Percentiles rank a stretch among this genome's conserved stretches.
Evolutionary conservation across 225 moss, liverwort and hornwort genomes (phyloP).

Genomic region (Polytrichum commune): DNA sequence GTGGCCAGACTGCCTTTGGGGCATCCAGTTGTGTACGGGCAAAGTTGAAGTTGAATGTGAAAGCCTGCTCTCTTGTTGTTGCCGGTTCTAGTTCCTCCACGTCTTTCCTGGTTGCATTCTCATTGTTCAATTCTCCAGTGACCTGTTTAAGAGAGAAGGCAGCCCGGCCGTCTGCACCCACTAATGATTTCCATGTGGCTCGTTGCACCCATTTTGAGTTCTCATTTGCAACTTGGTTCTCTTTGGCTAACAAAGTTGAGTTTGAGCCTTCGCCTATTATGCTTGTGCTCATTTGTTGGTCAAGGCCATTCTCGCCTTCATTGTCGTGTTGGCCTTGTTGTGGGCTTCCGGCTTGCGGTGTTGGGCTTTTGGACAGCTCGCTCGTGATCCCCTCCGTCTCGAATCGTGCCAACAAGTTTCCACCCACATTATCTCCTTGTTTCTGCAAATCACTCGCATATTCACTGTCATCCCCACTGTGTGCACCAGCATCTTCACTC

Average conservation of each 20-base stretch:
- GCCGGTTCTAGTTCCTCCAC: neutral
- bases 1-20: neutral
- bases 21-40: slow-evolving; percentile 9
- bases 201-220: slow-evolving; percentile 61
- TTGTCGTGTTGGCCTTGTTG: neutral
- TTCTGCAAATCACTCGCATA: slow-evolving; percentile 10
- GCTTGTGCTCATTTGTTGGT: neutral
- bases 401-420: slow-evolving; percentile 32
- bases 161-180: slow-evolving; percentile 69
- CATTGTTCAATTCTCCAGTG: slow-evolving; percentile 28
- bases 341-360: neutral
- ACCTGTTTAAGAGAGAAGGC: slow-evolving; percentile 65
- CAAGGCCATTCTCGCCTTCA: neutral
- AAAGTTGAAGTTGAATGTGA: slow-evolving; percentile 33
- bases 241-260: slow-evolving; percentile 4
- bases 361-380: neutral
- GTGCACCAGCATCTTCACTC: slow-evolving; percentile 1
- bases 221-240: slow-evolving; percentile 17
- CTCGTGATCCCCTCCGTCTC: slow-evolving; percentile 22
- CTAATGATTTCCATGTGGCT: slow-evolving; percentile 78
- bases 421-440: slow-evolving; percentile 8
- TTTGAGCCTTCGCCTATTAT: neutral
- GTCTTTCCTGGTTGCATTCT: slow-evolving; percentile 12
- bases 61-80: slow-evolving; percentile 4
- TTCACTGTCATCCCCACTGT: slow-evolving; percentile 13